These are phyloP conservation scores for Thamnidium elegans DNA, from an alignment of 192 early-diverging fungal genomes.

Conservation along the genomic window DNA sequence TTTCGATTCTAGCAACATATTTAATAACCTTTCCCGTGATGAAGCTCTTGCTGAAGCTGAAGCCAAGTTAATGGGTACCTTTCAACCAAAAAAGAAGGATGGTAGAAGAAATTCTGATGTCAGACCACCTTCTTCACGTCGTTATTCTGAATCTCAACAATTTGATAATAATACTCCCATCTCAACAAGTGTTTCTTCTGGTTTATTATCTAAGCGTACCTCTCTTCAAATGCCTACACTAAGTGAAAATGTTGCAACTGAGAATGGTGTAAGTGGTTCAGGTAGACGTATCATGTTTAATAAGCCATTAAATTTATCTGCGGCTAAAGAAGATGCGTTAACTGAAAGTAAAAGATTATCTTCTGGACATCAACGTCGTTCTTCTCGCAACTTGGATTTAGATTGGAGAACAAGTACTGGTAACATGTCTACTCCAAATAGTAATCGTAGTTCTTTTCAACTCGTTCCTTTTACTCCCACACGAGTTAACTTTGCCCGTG, in stretches of 20 bases:
- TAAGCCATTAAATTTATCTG: slow-evolving; percentile 32
- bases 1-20: slow-evolving; percentile 6
- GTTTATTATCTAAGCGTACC: slow-evolving; percentile 5
- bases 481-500: slow-evolving; percentile 40
- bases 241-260: slow-evolving; percentile 15
- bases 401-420: slow-evolving; percentile 38
- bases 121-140: background rate
- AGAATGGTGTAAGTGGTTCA: background rate
- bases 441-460: slow-evolving; percentile 31
- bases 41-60: slow-evolving; percentile 40
- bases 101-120: background rate
- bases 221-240: slow-evolving; percentile 33
- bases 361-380: slow-evolving; percentile 23
- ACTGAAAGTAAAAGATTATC: slow-evolving; percentile 8
- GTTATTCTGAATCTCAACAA: slow-evolving; percentile 17
- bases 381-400: slow-evolving; percentile 40
- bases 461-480: slow-evolving; percentile 45
- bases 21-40: slow-evolving; percentile 22
- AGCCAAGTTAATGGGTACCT: slow-evolving; percentile 42
- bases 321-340: slow-evolving; percentile 8
- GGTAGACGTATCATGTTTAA: slow-evolving; percentile 33
- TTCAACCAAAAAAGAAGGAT: slow-evolving; percentile 1
- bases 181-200: slow-evolving; percentile 11
- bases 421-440: background rate
- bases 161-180: background rate